phyloP scores from a whole-genome alignment of 2,329 filamentous ascomycete genomes.

The Lecanicillium sp. region DNA sequence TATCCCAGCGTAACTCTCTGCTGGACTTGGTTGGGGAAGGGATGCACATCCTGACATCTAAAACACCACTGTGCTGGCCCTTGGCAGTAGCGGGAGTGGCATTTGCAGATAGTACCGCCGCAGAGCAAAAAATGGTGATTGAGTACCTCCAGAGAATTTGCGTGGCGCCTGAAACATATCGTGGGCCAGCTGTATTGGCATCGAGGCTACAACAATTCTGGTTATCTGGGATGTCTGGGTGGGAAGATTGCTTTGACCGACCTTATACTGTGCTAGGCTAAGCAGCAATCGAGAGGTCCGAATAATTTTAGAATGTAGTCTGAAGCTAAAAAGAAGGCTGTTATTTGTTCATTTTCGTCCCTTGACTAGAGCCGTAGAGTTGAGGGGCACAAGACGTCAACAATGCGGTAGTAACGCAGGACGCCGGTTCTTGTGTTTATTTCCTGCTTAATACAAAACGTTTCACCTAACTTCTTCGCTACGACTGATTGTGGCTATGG shows the following conservation, averaged over 20 bases:
- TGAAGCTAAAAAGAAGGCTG: too few relatives aligned
- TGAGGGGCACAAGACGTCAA: too few relatives aligned
- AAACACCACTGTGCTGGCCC: constrained; percentile 1
- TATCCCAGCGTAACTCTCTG: neutral
- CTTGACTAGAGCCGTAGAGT: too few relatives aligned
- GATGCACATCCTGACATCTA: neutral
- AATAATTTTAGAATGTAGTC: too few relatives aligned
- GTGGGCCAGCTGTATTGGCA: neutral
- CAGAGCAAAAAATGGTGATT: neutral
- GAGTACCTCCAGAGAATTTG: neutral
- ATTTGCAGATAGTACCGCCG: neutral
- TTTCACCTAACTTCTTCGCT: too few relatives aligned
- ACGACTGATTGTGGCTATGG: too few relatives aligned
- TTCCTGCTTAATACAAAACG: too few relatives aligned
- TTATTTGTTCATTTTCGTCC: too few relatives aligned
- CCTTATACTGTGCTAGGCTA: neutral
- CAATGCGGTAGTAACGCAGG: too few relatives aligned
- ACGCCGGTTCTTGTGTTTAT: too few relatives aligned
- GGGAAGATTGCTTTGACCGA: constrained; percentile 2
- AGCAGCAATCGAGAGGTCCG: too few relatives aligned
- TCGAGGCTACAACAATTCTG: neutral
- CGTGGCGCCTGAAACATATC: neutral
- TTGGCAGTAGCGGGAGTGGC: constrained; percentile 1
- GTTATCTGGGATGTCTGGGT: neutral
- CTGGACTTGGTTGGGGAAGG: neutral